phyloP scores from a whole-genome alignment of 1,139 yeast genomes.

The Saccharomyces pastorianus region DNA sequence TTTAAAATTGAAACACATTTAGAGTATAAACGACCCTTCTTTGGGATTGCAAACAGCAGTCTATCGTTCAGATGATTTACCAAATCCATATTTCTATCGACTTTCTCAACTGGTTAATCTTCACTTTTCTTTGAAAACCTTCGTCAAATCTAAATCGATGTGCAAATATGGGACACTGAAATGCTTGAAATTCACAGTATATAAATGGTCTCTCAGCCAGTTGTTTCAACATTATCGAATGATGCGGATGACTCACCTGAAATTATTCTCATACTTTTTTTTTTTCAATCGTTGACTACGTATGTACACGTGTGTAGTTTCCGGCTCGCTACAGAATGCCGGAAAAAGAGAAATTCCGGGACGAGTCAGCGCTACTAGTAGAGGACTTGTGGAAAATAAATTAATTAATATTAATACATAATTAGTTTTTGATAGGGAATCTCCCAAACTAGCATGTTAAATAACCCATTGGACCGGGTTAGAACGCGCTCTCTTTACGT shows the following conservation, averaged over 20 bases:
- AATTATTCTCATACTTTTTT: neutral
- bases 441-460: neutral
- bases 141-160: neutral
- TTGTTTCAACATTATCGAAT: neutral
- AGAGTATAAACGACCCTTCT: constrained; percentile 92
- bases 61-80: constrained; percentile 91
- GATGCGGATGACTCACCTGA: neutral
- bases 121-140: neutral
- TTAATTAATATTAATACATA: neutral
- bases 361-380: neutral
- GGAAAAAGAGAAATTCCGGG: neutral
- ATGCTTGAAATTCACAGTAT: neutral
- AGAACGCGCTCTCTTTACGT: neutral
- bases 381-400: neutral
- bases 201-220: neutral
- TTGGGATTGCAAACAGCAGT: constrained; percentile 90
- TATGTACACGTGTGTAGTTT: neutral
- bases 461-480: neutral
- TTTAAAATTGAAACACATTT: constrained; percentile 71
- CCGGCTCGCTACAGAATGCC: neutral
- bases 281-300: neutral
- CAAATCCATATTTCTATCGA: constrained; percentile 59
- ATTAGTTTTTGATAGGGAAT: neutral
- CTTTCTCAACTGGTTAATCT: neutral
- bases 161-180: neutral